These are phyloP conservation scores for Aspergillus spinulosporus DNA, from an alignment of 2,329 filamentous ascomycete species.

Conservation along the genomic window DNA sequence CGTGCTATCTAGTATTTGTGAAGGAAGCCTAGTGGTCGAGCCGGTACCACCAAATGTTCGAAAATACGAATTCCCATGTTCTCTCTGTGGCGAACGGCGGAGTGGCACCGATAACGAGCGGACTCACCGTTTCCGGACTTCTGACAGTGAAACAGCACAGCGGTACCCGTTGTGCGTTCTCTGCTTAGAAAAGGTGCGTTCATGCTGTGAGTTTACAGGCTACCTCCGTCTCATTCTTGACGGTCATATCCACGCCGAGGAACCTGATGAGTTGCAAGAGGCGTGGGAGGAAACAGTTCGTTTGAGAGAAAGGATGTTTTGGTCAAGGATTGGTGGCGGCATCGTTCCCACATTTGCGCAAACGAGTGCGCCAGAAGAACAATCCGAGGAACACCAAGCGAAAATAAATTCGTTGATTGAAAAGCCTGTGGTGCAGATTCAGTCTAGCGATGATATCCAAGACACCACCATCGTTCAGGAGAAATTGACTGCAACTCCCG, in stretches of 20 bases:
- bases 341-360: constrained; percentile 67
- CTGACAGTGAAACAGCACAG: constrained; percentile 81
- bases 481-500: constrained; percentile 2
- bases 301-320: constrained; percentile 93
- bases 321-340: constrained; percentile 87
- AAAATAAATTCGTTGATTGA: constrained; percentile 10
- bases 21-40: constrained; percentile 85
- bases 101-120: constrained; percentile 70
- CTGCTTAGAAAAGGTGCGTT: constrained; percentile 78
- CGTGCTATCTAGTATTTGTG: constrained; percentile 77
- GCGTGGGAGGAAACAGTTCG: constrained; percentile 95
- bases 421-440: not conserved
- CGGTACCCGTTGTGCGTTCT: constrained; percentile 87
- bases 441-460: constrained; percentile 8
- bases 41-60: constrained; percentile 66
- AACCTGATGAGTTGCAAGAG: constrained; percentile 77
- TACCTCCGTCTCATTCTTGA: constrained; percentile 91
- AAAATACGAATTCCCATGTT: constrained; percentile 66
- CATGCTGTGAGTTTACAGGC: constrained; percentile 88
- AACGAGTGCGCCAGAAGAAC: constrained; percentile 14
- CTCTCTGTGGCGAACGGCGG: constrained; percentile 82
- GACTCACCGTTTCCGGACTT: constrained; percentile 84
- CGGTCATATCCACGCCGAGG: constrained; percentile 83
- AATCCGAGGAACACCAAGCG: constrained; percentile 10
- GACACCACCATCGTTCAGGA: constrained; percentile 5